phyloP scores from a whole-genome alignment of 345 rosid species.

The Arabidopsis suecica region DNA sequence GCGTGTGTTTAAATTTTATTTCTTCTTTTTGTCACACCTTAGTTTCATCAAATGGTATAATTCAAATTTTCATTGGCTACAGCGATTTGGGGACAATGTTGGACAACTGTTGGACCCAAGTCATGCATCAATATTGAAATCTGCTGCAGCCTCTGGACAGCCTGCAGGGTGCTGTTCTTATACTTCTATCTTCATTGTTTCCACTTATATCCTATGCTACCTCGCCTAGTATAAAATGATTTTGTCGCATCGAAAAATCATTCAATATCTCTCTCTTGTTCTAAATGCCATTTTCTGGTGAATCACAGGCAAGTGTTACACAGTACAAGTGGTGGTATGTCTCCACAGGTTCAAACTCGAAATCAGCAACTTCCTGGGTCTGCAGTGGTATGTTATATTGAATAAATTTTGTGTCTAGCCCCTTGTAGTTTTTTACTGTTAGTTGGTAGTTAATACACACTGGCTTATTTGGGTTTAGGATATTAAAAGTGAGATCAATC shows the following conservation, averaged over 20 bases:
- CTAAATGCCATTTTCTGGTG: conserved; percentile 27
- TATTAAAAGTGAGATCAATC: conserved; percentile 87
- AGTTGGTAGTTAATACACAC: conserved; percentile 18
- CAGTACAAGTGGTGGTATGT: conserved; percentile 80
- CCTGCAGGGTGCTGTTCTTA: conserved; percentile 78
- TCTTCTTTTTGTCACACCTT: conserved; percentile 4
- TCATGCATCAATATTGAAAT: conserved; percentile 86
- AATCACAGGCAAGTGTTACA: conserved; percentile 93
- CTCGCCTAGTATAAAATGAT: conserved; percentile 7
- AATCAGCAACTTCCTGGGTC: conserved; percentile 85
- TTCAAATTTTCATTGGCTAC: conserved; percentile 49
- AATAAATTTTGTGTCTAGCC: not conserved
- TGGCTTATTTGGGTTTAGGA: conserved; percentile 65
- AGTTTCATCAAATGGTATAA: conserved; percentile 8
- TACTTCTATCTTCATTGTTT: conserved; percentile 35
- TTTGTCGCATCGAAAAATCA: not conserved
- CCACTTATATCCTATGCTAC: conserved; percentile 20
- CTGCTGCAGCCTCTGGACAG: conserved; percentile 78
- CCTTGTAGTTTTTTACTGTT: conserved; percentile 10
- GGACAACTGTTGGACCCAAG: conserved; percentile 89
- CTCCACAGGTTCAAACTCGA: conserved; percentile 88
- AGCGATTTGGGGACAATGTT: conserved; percentile 83
- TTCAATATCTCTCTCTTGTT: conserved; percentile 16
- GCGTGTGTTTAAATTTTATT: conserved; percentile 5
- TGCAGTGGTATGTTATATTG: conserved; percentile 59